Evolutionary conservation across 1,284 basidiomycete genomes (phyloP), one percentile per base, ranked within the genome.

Genomic region (Cutaneotrichosporon mucoides): DNA sequence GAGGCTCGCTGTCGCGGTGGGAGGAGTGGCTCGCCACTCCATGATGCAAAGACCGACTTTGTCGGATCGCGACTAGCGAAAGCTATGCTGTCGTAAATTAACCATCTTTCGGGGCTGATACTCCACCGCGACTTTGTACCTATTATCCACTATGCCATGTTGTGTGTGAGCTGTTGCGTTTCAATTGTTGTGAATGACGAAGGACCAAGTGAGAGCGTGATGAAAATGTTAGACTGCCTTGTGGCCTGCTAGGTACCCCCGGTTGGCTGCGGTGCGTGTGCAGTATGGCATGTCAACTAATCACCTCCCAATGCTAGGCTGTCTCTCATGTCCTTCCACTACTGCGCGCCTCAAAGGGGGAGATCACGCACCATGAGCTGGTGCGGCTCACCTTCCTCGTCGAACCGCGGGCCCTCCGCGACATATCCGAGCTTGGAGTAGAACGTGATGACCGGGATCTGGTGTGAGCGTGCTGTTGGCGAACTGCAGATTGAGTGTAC

Each of bases 31-130:
- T 9, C 53, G 36, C 11, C 35, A 24, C 41, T 63, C 62, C 54
- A 84, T 91, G 92, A 94, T 94, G 91, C 81, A 91, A 86, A 89
- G 84, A 75, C 73, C 75, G 72, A 78, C 73, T 69, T 62, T 48
- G 72, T 70, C 71, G 76, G 70, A 64, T 65, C 59, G 67, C 71
- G 70, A 70, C 75, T 75, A 78, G 76, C 65, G 65, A 55, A 46
- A 81, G 80, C 87, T 57, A 80, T 92, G 90, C 78, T 88, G 90
- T 86, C 85, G 80, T 82, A 84, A 85, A 88, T 73, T 86, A 84
- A 93, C 91, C 91, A 94, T 95, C 91, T 94, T 95, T 94, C 92
- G 92, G 92, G 91, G 88, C 90, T 94, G 84, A 86, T 49, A 24
- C 35, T 33, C 46, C 34, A 48, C 46, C 46, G 46, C 46, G 46